Evolutionary conservation across 2,329 filamentous ascomycete genomes (phyloP).

Genomic region (Colletotrichum chlorophyti): DNA sequence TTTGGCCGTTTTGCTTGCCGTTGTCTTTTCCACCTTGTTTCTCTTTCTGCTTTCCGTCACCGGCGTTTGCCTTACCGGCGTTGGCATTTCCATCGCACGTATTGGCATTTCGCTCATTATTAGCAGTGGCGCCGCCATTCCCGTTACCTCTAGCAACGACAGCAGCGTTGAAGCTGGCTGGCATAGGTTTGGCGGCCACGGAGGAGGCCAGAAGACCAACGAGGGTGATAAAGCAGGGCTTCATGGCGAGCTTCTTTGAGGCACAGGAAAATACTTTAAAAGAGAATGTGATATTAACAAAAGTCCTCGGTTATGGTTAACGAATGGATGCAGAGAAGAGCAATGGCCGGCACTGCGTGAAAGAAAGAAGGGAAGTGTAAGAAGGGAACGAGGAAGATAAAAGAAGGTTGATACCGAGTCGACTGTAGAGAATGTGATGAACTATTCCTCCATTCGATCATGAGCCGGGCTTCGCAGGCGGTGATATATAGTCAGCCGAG

Average conservation of each 20-base stretch:
- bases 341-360: conserved; percentile 25
- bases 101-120: too few relatives aligned
- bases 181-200: conserved; percentile 19
- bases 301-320: background rate
- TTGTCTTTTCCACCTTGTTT: background rate
- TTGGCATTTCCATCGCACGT: too few relatives aligned
- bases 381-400: background rate
- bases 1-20: background rate
- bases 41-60: background rate
- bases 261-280: background rate
- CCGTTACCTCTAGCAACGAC: background rate
- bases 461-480: background rate
- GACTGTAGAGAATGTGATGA: conserved; percentile 1
- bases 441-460: accelerated
- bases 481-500: conserved; percentile 4
- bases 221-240: conserved; percentile 14
- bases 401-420: background rate
- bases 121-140: too few relatives aligned
- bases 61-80: background rate
- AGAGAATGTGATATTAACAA: background rate
- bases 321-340: conserved; percentile 15
- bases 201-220: conserved; percentile 12
- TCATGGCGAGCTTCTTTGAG: conserved; percentile 4
- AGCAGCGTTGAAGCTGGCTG: background rate
- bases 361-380: conserved; percentile 6